Evolutionary conservation across 108 stramenopile species (phyloP), one percentile per base, ranked within the genome.

Genomic region (Cyclotella distinguenda): DNA sequence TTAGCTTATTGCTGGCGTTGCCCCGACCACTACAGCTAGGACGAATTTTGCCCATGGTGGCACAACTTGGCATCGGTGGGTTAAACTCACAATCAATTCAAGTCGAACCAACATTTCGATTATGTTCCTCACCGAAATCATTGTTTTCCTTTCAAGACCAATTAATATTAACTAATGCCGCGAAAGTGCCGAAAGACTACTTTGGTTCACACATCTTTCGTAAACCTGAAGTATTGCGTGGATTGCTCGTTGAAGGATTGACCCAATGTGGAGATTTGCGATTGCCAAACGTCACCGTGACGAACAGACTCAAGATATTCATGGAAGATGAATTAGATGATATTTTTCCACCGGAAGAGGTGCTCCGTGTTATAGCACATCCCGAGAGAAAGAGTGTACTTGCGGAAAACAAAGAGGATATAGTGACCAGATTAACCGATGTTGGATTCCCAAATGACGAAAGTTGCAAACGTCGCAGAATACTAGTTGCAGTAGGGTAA

Each of bases 151-250:
- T n/a, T n/a, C n/a, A n/a, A n/a, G n/a, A 90, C 57, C 79, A 85
- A 18, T 42, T 97, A 8, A 68, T 93, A 22, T 67, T 97, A 35
- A 75, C 84, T 3, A 76, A 66, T 32, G 86, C 90, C 0, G 33
- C 45, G 30, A 90, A 94, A 64, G 95, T 96, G 0, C 92, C 92
- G 18, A 93, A 90, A 67, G 87, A 90, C 38, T 97, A 97, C 72
- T 97, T 96, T 66, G 97, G 96, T 25, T 86, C 88, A 2, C 92
- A 95, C 50, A 23, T 97, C 22, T 82, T 97, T 46, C 81, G 92
- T 35, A 77, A 86, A 55, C 88, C 87, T 15, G 65, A 84, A 34
- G 60, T 61, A 18, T 40, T 95, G 42, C 66, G 78, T 30, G 77
- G 78, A 39, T 60, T 77, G 30, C 56, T 95, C 0, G 68, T 92